Percentiles rank a stretch among this genome's conserved stretches.
Evolutionary conservation across 257 asterid genomes (phyloP).

Genomic region (Plectranthus barbatus): DNA sequence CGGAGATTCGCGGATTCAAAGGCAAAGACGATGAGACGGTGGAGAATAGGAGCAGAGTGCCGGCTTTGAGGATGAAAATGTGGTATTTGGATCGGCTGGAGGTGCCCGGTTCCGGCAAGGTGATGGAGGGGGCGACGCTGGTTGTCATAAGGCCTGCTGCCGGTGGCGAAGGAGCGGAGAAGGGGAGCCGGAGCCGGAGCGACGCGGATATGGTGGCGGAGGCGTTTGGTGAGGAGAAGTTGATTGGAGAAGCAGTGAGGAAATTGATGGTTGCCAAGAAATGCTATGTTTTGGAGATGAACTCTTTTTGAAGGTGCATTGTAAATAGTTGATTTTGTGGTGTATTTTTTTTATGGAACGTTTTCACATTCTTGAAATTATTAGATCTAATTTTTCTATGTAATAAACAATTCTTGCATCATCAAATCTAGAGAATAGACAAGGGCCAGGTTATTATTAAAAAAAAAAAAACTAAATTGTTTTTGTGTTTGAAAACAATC

Average conservation of each 20-base stretch:
- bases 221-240: conserved; percentile 24
- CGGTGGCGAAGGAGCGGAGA: conserved; percentile 11
- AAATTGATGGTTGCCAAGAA: conserved; percentile 45
- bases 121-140: conserved; percentile 65
- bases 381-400: no score
- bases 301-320: conserved; percentile 51
- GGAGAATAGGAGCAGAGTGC: conserved; percentile 37
- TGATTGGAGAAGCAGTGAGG: conserved; percentile 38
- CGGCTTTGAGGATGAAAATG: conserved; percentile 67
- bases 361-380: no score
- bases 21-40: conserved; percentile 3
- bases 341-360: not conserved
- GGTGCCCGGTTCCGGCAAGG: conserved; percentile 34
- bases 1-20: conserved; percentile 29
- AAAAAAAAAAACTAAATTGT: no score
- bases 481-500: no score
- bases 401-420: no score
- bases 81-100: conserved; percentile 59
- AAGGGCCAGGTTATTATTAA: no score
- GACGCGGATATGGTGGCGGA: conserved; percentile 33
- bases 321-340: not conserved
- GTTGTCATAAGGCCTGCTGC: conserved; percentile 48
- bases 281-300: conserved; percentile 58
- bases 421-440: no score
- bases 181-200: not conserved